Percentiles rank a stretch among this genome's conserved stretches.
Conservation (phyloP, 441 rosid genomes). For the Bocquillonia castaneifolia region DNA sequence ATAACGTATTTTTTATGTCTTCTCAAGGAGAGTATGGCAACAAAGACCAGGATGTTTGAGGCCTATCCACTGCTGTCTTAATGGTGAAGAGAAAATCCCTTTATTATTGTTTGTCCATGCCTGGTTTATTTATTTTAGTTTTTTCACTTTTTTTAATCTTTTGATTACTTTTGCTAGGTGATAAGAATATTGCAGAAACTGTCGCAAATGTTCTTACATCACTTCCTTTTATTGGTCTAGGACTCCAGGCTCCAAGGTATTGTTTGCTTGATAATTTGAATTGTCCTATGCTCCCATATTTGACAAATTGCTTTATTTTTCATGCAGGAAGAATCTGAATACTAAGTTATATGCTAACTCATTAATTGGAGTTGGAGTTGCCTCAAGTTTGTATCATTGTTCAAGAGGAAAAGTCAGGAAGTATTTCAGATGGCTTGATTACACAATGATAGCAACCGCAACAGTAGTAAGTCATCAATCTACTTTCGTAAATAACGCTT, state of each 20-base stretch:
- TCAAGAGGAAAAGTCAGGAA: constrained; percentile 75
- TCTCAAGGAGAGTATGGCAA: constrained; percentile 72
- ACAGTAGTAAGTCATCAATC: constrained; percentile 49
- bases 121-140: not conserved
- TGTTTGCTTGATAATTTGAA: not conserved
- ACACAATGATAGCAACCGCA: constrained; percentile 88
- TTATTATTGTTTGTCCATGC: not conserved
- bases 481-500: not conserved
- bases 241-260: constrained; percentile 90
- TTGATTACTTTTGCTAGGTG: constrained; percentile 46
- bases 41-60: constrained; percentile 87
- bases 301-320: constrained; percentile 16
- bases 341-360: constrained; percentile 86
- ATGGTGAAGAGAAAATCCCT: constrained; percentile 35
- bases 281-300: not conserved
- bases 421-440: constrained; percentile 83
- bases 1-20: constrained; percentile 21
- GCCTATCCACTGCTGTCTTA: constrained; percentile 58
- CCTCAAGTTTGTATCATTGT: constrained; percentile 81
- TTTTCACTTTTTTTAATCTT: not conserved
- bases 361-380: constrained; percentile 86
- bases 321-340: constrained; percentile 66
- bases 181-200: constrained; percentile 54
- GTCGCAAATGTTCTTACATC: constrained; percentile 86
- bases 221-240: constrained; percentile 82